phyloP scores from a whole-genome alignment of 495 filamentous ascomycete genomes.

The Amorphotheca resinae region DNA sequence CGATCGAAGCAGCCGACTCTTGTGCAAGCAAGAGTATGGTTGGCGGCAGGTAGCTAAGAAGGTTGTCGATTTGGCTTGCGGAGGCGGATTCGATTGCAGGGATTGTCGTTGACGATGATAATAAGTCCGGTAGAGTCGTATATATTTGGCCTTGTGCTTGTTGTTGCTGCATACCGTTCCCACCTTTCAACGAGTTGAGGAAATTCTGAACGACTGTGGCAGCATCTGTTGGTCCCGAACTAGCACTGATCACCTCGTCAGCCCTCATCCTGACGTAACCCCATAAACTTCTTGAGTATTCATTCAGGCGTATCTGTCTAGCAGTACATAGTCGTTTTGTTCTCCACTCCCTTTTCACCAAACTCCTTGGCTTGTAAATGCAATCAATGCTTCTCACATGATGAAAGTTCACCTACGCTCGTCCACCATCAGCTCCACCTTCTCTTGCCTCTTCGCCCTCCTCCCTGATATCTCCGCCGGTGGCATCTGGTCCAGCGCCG shows the following conservation, averaged over 20 bases:
- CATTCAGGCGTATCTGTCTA: slow-evolving; percentile 19
- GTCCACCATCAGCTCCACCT: slow-evolving; percentile 87
- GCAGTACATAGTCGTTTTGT: slow-evolving; percentile 17
- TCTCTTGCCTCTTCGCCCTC: slow-evolving; percentile 81
- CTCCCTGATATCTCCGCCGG: slow-evolving; percentile 78
- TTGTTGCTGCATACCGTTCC: slow-evolving; percentile 27
- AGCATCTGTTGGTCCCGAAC: slow-evolving; percentile 19
- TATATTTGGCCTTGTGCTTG: slow-evolving; percentile 46
- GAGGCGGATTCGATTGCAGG: slow-evolving; percentile 59
- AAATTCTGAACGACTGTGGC: slow-evolving; percentile 64
- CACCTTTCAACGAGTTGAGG: slow-evolving; percentile 66
- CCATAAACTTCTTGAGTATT: slow-evolving; percentile 7
- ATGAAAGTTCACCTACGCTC: slow-evolving; percentile 81
- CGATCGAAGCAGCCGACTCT: slow-evolving; percentile 38
- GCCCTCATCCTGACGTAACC: slow-evolving; percentile 8
- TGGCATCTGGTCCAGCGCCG: slow-evolving; percentile 74
- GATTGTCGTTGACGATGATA: slow-evolving; percentile 62
- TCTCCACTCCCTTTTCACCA: slow-evolving; percentile 8
- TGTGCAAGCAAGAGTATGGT: slow-evolving; percentile 55
- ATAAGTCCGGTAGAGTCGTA: slow-evolving; percentile 78
- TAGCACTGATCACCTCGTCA: slow-evolving; percentile 19
- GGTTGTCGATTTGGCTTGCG: slow-evolving; percentile 51
- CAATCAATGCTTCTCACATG: slow-evolving; percentile 6
- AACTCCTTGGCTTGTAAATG: slow-evolving; percentile 20
- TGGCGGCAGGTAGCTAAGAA: slow-evolving; percentile 65